Base-by-base conservation (phyloP, 805 yeast species). In the Lipomyces chichibuensis region DNA sequence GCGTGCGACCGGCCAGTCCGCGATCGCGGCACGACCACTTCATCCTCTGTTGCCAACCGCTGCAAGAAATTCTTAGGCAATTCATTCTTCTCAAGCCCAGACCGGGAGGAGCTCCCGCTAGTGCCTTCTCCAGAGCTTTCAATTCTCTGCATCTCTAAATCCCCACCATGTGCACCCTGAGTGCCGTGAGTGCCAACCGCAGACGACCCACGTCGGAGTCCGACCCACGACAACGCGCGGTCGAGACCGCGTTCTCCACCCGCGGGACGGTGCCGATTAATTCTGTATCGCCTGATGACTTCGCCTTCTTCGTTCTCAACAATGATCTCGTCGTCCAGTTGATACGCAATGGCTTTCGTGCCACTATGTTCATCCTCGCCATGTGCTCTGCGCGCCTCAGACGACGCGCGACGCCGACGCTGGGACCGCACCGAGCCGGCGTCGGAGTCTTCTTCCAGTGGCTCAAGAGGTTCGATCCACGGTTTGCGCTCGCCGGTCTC, bases 291-390 rank as follows among this genome's bases (percentile, higher is more conserved):
- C 74, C 97, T 87, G 57, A 95, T 81, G 64, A 95, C 86, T 73
- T 94, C 98, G 70, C 98, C 99, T 13, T 93, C 97, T 57, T 86
- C 91, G 74, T 92, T 90, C 77, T 94, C 99, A 65, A 95, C 88
- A 66, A 92, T 83, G 63, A 95, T 84, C 66, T 87, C 82, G 73
- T 91, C 87, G 75, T 88, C 95, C 53, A 91, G 82, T 77, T 89
- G 90, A 77, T 88, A 94, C 0, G 97, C 98, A 77, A 80, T 86
- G 72, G 80, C 87, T 75, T 79, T 80, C 39, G 69, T 69, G 53
- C 72, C 71, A 32, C 60, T 67, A 6, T 56, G 66, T 4, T 17
- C 54, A n/a, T 54, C 17, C 29, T 43, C 33, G 9, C 2, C 32
- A 25, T 46, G 9, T 55, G 9, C 14, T 39, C 43, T 32, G 54